Base-by-base conservation (phyloP, 1,139 yeast genomes). In the Saccharomycopsis hybrid region DNA sequence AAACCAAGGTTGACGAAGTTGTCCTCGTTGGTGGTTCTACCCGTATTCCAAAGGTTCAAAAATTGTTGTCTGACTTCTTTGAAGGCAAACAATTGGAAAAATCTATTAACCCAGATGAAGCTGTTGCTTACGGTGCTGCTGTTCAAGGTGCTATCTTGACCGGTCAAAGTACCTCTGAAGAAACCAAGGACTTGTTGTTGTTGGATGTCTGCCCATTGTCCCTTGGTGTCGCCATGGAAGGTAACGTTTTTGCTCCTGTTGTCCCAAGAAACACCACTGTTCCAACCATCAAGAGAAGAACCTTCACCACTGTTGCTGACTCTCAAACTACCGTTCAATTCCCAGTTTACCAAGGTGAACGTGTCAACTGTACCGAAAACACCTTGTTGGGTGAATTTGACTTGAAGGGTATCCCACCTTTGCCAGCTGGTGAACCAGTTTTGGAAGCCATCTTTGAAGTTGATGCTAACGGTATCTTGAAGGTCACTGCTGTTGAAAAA, bases 341-440 rank as follows among this genome's bases (percentile, higher is more conserved):
- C 96, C 98, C 97, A 75, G 97, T 92, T 60, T 92, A 90, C 90
- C 97, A 92, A 78, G 98, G 98, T 85, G 98, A 92, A 80, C 96
- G 98, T 82, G 96, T 89, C 70, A 92, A 90, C 95, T 90, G 97
- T 82, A 72, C 88, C 64, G 97, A 92, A 79, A 92, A 92, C 95
- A 89, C 97, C 70, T 84, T 90, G 71, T 86, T 92, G 73, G 98
- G 98, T 82, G 97, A 92, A 80, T 92, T 92, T 76, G 97, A 92
- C 84, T 86, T 92, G 73, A 88, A 87, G 81, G 92, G 92, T 77
- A 88, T 92, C 66, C 98, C 98, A 72, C 97, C 97, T 73, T 82
- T 92, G 90, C 87, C 85, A 74, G 97, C 96, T 75, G 97, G 97
- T 77, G 97, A 90, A 77, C 97, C 97, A 78, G 97, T 88, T 69